Evolutionary conservation across 2,329 filamentous ascomycete genomes (phyloP).

Genomic region (Aspergillus spinulosporus): DNA sequence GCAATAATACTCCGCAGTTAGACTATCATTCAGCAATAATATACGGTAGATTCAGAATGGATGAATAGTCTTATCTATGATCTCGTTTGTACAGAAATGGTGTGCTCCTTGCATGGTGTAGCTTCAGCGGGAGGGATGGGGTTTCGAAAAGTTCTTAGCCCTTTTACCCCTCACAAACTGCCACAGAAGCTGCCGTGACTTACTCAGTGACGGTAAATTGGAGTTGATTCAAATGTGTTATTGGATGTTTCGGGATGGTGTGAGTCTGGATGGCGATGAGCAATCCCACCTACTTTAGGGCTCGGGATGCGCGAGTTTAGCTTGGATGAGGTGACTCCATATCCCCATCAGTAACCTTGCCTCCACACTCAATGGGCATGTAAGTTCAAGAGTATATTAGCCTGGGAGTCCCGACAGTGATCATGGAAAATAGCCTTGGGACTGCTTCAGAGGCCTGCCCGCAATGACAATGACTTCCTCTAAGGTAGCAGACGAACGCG

Average conservation of each 20-base stretch:
- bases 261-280: slow-evolving; percentile 8
- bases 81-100: slow-evolving; percentile 6
- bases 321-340: slow-evolving; percentile 1
- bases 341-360: background rate
- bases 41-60: background rate
- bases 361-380: background rate
- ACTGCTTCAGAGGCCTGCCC: background rate
- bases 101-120: slow-evolving; percentile 6
- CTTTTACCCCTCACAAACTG: slow-evolving; percentile 1
- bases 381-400: too few species aligned
- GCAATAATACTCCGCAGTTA: background rate
- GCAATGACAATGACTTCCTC: background rate
- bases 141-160: background rate
- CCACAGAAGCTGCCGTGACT: background rate
- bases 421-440: background rate
- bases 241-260: slow-evolving; percentile 5
- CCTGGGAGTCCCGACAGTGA: too few species aligned
- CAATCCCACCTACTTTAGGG: slow-evolving; percentile 4
- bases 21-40: background rate
- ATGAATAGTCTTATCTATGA: background rate
- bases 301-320: slow-evolving; percentile 7
- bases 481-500: slow-evolving; percentile 1
- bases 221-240: background rate
- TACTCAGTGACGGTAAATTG: background rate
- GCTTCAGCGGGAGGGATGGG: background rate